Evolutionary conservation across 805 yeast species (phyloP).

Genomic region (Yamadazyma ubonensis): DNA sequence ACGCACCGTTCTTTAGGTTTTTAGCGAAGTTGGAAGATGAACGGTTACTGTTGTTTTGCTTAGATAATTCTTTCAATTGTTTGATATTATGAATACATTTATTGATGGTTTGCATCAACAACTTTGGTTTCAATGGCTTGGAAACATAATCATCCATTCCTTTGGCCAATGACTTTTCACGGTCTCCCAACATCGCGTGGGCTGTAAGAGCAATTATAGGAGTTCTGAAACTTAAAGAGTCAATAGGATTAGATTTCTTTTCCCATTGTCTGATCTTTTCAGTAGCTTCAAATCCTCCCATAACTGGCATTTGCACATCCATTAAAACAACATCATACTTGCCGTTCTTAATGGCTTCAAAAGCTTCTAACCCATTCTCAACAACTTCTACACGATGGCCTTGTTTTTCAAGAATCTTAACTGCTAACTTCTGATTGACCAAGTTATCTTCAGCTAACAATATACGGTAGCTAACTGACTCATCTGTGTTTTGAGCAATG

Average conservation of each 20-base stretch:
- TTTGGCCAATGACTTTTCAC: conserved; percentile 81
- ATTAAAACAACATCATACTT: conserved; percentile 79
- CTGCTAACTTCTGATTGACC: conserved; percentile 86
- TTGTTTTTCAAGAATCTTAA: conserved; percentile 78
- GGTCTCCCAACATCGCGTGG: conserved; percentile 91
- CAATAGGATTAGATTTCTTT: conserved; percentile 69
- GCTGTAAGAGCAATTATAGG: conserved; percentile 91
- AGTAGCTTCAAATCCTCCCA: conserved; percentile 94
- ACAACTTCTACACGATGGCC: conserved; percentile 84
- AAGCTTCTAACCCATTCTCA: conserved; percentile 81
- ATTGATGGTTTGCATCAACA: conserved; percentile 79
- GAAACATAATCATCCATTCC: conserved; percentile 93
- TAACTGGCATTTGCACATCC: conserved; percentile 96
- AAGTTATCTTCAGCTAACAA: conserved; percentile 84
- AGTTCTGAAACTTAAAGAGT: conserved; percentile 67
- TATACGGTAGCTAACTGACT: conserved; percentile 69
- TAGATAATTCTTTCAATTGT: conserved; percentile 56
- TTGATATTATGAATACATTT: conserved; percentile 74
- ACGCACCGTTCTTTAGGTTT: conserved; percentile 38
- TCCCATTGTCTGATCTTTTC: conserved; percentile 87
- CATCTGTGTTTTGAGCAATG: conserved; percentile 76
- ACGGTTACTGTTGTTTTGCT: conserved; percentile 45
- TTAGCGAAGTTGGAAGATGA: conserved; percentile 48
- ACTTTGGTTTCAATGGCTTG: conserved; percentile 81
- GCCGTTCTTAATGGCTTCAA: conserved; percentile 66